Conservation (phyloP, 495 filamentous ascomycete species). For the Xylaria curta region DNA sequence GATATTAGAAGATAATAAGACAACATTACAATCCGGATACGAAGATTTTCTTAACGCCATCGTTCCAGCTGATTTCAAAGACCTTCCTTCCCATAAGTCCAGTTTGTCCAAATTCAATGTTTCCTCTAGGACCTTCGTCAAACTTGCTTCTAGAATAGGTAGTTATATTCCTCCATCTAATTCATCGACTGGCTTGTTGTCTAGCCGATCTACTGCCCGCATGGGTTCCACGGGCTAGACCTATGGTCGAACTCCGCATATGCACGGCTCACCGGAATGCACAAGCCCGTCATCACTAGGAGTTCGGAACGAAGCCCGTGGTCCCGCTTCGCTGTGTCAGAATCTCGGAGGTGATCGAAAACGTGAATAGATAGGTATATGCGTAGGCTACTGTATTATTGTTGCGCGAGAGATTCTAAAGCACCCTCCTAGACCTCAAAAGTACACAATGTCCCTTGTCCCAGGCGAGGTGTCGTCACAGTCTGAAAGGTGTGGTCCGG, state of each 20-base stretch:
- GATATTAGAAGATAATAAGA: not conserved
- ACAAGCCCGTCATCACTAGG: not conserved
- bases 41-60: not conserved
- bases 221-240: not conserved
- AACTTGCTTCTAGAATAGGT: not conserved
- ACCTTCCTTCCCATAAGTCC: not conserved
- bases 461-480: too few species aligned
- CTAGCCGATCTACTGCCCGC: not conserved
- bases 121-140: not conserved
- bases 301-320: not conserved
- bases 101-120: not conserved
- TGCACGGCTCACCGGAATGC: not conserved
- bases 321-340: not conserved
- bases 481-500: too few species aligned
- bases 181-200: not conserved
- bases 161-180: not conserved
- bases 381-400: too few species aligned
- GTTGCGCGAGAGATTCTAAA: too few species aligned
- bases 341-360: too few species aligned
- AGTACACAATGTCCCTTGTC: too few species aligned
- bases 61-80: not conserved
- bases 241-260: not conserved
- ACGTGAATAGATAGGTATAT: too few species aligned
- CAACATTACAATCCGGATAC: not conserved
- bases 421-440: too few species aligned